Conservation (phyloP, 164 flowering plant species). For the Piper betle region DNA sequence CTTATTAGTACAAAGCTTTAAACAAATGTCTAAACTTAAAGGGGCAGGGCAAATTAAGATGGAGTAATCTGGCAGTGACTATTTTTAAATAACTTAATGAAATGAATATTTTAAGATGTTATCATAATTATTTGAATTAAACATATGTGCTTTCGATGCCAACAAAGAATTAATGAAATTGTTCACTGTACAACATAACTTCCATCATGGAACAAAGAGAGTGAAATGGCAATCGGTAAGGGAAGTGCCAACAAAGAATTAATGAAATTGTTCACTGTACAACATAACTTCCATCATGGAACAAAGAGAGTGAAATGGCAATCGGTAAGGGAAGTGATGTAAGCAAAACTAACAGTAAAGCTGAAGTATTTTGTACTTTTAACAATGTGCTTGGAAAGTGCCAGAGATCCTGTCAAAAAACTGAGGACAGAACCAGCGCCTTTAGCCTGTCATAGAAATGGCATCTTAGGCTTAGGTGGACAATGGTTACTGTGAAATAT, state of each 20-base stretch:
- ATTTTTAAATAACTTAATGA: too few species aligned
- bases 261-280: neutral
- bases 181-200: neutral
- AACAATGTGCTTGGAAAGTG: conserved; percentile 77
- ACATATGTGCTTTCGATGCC: too few species aligned
- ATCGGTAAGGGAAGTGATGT: neutral
- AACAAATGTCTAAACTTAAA: too few species aligned
- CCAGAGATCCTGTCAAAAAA: conserved; percentile 82
- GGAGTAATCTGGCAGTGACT: too few species aligned
- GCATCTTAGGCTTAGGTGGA: neutral
- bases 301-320: neutral
- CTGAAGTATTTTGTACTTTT: conserved; percentile 81
- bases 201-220: neutral
- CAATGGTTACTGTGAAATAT: neutral
- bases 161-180: too few species aligned
- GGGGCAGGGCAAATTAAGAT: too few species aligned
- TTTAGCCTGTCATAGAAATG: conserved; percentile 43
- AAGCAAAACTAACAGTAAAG: conserved; percentile 97
- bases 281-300: neutral
- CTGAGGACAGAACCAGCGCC: conserved; percentile 98
- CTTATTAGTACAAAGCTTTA: too few species aligned
- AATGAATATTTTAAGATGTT: too few species aligned
- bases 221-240: neutral
- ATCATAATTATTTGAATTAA: too few species aligned
- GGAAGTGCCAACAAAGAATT: too few species aligned